Conservation (phyloP, 306 rosid genomes). For the Cucurbita ficifolia region DNA sequence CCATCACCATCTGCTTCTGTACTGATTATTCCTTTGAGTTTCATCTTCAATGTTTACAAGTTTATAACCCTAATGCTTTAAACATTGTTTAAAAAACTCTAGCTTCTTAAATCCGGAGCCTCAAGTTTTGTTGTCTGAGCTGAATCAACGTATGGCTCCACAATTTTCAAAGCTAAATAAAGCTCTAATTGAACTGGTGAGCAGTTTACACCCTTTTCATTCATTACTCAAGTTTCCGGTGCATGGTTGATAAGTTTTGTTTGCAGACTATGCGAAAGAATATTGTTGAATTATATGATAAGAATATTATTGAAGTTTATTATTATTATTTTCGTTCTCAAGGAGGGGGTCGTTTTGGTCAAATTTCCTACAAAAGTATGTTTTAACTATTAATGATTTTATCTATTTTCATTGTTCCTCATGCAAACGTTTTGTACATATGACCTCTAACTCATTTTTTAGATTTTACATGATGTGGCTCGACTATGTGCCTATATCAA, state of each 20-base stretch:
- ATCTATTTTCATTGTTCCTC: neutral
- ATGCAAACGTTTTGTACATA: neutral
- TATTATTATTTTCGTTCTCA: neutral
- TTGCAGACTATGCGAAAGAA: neutral
- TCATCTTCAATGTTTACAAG: neutral
- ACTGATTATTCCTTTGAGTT: neutral
- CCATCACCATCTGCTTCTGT: neutral
- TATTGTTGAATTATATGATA: neutral
- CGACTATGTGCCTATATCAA: neutral
- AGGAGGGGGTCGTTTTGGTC: no score
- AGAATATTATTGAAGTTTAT: neutral
- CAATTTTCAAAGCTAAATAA: constrained; percentile 79
- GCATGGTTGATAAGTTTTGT: neutral
- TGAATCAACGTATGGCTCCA: constrained; percentile 77
- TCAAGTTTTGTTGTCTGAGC: constrained; percentile 46
- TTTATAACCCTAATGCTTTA: neutral
- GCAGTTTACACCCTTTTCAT: neutral
- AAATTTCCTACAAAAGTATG: neutral
- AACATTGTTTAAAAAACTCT: neutral
- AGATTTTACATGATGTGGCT: neutral
- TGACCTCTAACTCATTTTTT: neutral
- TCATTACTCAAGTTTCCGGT: neutral
- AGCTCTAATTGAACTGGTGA: constrained; percentile 62
- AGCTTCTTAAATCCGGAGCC: constrained; percentile 84
- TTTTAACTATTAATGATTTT: neutral